phyloP scores from a whole-genome alignment of 192 early-diverging fungal genomes.

The Dimargaris cristalligena region DNA sequence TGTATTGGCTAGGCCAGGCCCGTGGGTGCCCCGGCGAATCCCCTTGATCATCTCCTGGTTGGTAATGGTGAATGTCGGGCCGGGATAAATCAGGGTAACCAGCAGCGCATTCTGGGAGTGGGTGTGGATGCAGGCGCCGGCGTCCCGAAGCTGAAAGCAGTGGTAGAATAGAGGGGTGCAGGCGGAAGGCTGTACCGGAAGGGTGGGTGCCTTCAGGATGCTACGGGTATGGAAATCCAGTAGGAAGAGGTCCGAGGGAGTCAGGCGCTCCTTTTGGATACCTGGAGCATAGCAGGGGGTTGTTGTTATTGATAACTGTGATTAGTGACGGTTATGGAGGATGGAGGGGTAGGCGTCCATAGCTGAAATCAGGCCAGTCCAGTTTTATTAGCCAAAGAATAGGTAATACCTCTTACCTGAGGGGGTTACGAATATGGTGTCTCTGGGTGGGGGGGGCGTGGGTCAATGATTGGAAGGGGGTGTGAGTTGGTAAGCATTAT shows the following conservation, averaged over 20 bases:
- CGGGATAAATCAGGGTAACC: conserved; percentile 65
- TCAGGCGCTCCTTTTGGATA: conserved; percentile 91
- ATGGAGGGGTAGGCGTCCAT: background rate
- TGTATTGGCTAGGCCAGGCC: conserved; percentile 50
- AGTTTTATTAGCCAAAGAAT: background rate
- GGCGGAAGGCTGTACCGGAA: conserved; percentile 62
- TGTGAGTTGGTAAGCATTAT: too few species aligned
- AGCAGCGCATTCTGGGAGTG: conserved; percentile 94
- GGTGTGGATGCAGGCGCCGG: conserved; percentile 88
- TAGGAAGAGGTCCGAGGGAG: conserved; percentile 71
- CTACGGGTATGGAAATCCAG: conserved; percentile 37
- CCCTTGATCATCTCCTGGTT: conserved; percentile 99
- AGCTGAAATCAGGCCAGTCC: background rate
- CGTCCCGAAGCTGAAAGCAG: conserved; percentile 66
- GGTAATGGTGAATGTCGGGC: conserved; percentile 65
- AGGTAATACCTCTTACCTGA: background rate
- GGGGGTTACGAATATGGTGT: background rate
- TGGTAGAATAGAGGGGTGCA: conserved; percentile 94
- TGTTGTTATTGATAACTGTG: background rate
- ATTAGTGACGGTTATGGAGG: background rate
- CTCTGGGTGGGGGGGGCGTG: background rate
- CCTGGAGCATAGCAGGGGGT: conserved; percentile 27
- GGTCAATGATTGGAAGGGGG: too few species aligned
- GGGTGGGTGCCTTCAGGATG: conserved; percentile 48
- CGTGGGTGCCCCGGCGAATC: conserved; percentile 55